These are phyloP conservation scores for Pseudohalonectria lignicola DNA, from an alignment of 2,329 filamentous ascomycete species.

Conservation along the genomic window DNA sequence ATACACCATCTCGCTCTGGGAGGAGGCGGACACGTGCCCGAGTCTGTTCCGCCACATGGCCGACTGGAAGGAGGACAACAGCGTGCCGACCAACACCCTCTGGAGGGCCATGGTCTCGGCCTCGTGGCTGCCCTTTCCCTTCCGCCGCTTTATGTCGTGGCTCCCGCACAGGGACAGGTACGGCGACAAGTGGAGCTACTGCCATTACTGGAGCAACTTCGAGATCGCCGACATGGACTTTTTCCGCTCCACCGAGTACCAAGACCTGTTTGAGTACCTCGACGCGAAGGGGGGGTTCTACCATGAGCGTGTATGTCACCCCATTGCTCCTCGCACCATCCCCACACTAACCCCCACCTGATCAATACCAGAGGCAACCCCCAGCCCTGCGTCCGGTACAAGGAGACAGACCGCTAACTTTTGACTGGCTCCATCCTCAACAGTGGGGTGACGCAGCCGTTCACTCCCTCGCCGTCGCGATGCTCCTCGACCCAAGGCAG, in stretches of 20 bases:
- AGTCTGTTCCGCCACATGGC: slow-evolving; percentile 26
- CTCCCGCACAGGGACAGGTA: slow-evolving; percentile 23
- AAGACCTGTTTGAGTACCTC: slow-evolving; percentile 27
- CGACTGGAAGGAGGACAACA: slow-evolving; percentile 26
- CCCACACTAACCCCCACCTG: neutral
- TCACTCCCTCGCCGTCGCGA: slow-evolving; percentile 28
- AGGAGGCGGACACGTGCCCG: slow-evolving; percentile 28
- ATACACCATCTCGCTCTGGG: slow-evolving; percentile 30
- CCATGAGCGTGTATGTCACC: slow-evolving; percentile 25
- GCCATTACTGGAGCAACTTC: slow-evolving; percentile 37
- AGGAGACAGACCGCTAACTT: too few relatives aligned
- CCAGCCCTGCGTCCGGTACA: neutral
- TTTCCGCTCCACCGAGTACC: slow-evolving; percentile 27
- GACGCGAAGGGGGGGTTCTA: slow-evolving; percentile 31
- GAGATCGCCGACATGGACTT: slow-evolving; percentile 35
- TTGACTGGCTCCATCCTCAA: too few relatives aligned
- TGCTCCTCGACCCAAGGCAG: slow-evolving; percentile 25
- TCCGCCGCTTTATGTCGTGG: slow-evolving; percentile 24
- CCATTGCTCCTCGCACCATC: too few relatives aligned
- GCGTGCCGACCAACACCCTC: slow-evolving; percentile 20
- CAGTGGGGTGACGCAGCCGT: slow-evolving; percentile 33
- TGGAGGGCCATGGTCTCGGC: slow-evolving; percentile 29
- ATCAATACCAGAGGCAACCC: too few relatives aligned
- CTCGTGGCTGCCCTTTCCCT: slow-evolving; percentile 28
- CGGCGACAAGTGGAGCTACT: slow-evolving; percentile 30